A percentile compares a stretch with the other conserved stretches of the same genome.
phyloP scores from a whole-genome alignment of 2,329 filamentous ascomycete genomes.

The Scedosporium dehoogii region DNA sequence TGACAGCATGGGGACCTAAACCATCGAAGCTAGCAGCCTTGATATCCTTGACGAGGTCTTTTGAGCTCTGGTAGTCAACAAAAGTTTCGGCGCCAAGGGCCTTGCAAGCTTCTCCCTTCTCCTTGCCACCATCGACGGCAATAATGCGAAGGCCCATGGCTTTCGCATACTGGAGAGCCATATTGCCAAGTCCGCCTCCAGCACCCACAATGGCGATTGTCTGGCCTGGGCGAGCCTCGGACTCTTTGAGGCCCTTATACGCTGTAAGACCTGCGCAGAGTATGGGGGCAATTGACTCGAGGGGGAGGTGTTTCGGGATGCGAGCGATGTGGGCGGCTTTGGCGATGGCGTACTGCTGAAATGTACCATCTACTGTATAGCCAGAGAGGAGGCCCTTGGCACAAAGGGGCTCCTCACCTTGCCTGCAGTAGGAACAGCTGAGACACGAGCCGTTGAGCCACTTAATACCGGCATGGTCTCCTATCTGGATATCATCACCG shows the following conservation, averaged over 20 bases:
- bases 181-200: slow-evolving; percentile 68
- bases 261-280: slow-evolving; percentile 81
- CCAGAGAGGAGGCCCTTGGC: slow-evolving; percentile 65
- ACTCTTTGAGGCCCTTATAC: slow-evolving; percentile 87
- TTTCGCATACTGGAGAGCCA: slow-evolving; percentile 79
- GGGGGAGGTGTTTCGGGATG: slow-evolving; percentile 64
- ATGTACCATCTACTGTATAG: slow-evolving; percentile 86
- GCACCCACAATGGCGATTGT: slow-evolving; percentile 78
- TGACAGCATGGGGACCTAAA: slow-evolving; percentile 75
- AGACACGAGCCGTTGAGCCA: slow-evolving; percentile 89
- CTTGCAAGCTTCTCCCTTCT: slow-evolving; percentile 64
- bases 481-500: slow-evolving; percentile 60
- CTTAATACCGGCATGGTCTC: slow-evolving; percentile 81
- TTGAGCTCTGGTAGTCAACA: slow-evolving; percentile 58
- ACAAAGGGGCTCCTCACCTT: slow-evolving; percentile 76
- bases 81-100: slow-evolving; percentile 62
- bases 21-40: slow-evolving; percentile 71
- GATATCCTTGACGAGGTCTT: slow-evolving; percentile 75
- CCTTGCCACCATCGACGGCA: slow-evolving; percentile 72
- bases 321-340: slow-evolving; percentile 79
- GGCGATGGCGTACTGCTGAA: slow-evolving; percentile 85
- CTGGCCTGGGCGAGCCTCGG: slow-evolving; percentile 62
- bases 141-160: slow-evolving; percentile 79
- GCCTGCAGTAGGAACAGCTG: slow-evolving; percentile 71
- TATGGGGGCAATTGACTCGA: slow-evolving; percentile 70